Evolutionary conservation across 345 rosid genomes (phyloP), one percentile per base, ranked within the genome.

Genomic region (Trapa incisa): DNA sequence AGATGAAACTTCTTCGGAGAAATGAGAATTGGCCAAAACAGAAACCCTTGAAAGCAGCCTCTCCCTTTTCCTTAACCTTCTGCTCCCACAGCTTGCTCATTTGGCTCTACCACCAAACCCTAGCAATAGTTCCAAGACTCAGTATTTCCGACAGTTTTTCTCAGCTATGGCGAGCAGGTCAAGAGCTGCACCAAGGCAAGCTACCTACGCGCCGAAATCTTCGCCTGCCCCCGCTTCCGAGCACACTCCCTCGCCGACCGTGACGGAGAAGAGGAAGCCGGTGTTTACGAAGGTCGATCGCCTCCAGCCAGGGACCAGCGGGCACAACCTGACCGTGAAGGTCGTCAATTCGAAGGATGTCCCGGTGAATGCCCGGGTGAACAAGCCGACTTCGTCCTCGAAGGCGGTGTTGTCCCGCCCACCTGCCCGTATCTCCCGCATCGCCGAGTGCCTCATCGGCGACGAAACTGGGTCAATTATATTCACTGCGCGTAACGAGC

Each of bases 401-500:
- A 65, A 53, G 64, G 74, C 47, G 74, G 78, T 43, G 68, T 76
- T 39, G 70, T 85, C 53, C 58, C 87, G 65, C 68, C 82, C 39
- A 62, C 77, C 79, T 37, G 76, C 74, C 64, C 89, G 84, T 50
- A 78, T 74, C 64, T 68, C 80, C 64, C 84, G 83, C 62, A 85
- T 85, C 77, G 75, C 88, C 39, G 89, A 87, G 80, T 87, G 89
- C 70, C 85, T 85, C 65, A 72, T 87, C n/a, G 93, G 93, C 6
- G 93, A 87, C 64, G 93, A 87, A 56, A 87, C 93, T 15, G 93
- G 81, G 65, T 74, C 79, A 43, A 85, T 87, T 58, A 80, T 85
- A 70, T 87, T 85, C 67, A 85, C 93, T 10, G 92, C 92, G 70
- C 88, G 89, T 50, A 85, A 85, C 73, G 93, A 83, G 76, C 93